Evolutionary conservation across 352 stramenopile genomes (phyloP).

Genomic region (Aphanomyces cochlioides): DNA sequence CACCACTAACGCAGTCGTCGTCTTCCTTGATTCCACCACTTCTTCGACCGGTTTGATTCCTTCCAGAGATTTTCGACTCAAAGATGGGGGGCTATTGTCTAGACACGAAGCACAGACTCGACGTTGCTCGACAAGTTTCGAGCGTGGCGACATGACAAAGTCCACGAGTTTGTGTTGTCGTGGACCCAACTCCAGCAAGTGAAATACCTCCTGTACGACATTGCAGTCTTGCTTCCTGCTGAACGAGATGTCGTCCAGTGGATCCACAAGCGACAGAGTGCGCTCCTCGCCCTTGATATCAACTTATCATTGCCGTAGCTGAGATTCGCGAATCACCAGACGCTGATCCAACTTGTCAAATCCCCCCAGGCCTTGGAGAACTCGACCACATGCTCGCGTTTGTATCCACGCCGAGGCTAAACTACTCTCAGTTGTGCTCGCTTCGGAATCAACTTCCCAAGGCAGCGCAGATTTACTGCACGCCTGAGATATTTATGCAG

Average conservation of each 20-base stretch:
- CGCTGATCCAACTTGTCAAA: background rate
- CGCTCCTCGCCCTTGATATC: background rate
- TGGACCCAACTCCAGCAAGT: constrained; percentile 9
- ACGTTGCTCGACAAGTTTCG: background rate
- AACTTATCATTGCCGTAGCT: constrained; percentile 5
- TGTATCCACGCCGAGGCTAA: background rate
- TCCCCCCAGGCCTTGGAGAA: constrained; percentile 14
- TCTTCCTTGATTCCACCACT: too few species aligned
- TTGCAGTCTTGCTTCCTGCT: background rate
- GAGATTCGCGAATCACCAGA: background rate
- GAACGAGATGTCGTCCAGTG: background rate
- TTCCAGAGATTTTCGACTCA: too few species aligned
- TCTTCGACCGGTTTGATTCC: too few species aligned
- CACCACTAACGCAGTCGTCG: too few species aligned
- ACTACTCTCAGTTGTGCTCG: constrained; percentile 1
- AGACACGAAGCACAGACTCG: background rate
- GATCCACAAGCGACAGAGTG: constrained; percentile 7
- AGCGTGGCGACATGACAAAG: background rate
- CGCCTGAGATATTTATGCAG: constrained; percentile 21
- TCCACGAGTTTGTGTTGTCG: background rate
- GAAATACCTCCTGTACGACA: constrained; percentile 1
- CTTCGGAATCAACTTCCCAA: background rate
- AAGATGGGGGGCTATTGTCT: too few species aligned
- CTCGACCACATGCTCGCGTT: constrained; percentile 15
- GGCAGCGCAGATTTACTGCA: background rate